phyloP scores from a whole-genome alignment of 1,284 basidiomycete genomes.

The Ceratobasidium sp. region DNA sequence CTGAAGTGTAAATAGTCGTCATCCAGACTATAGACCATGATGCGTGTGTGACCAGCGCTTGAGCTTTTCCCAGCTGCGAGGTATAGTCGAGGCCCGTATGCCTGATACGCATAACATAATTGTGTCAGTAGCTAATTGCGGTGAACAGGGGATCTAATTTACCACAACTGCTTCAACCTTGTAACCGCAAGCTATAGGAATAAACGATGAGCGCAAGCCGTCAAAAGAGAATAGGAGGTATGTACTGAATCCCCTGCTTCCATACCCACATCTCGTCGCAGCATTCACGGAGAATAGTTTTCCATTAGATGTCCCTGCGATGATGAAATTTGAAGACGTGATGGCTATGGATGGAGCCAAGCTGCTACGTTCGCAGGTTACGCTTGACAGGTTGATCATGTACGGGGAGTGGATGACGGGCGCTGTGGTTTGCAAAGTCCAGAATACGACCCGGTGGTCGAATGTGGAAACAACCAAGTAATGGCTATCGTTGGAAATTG shows the following conservation, averaged over 20 bases:
- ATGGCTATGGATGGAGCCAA: background rate
- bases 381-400: too few species aligned
- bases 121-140: too few species aligned
- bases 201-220: too few species aligned
- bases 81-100: background rate
- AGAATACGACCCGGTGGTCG: background rate
- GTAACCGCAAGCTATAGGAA: background rate
- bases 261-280: background rate
- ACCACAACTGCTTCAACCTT: background rate
- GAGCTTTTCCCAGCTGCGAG: background rate
- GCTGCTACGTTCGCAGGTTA: too few species aligned
- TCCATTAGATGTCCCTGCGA: background rate
- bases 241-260: background rate
- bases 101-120: too few species aligned
- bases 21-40: background rate
- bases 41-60: background rate
- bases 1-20: background rate
- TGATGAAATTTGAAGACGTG: background rate
- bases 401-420: too few species aligned
- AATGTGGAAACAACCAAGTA: background rate
- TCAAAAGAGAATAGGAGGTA: background rate
- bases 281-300: background rate
- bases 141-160: too few species aligned
- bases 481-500: background rate
- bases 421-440: background rate